Evolutionary conservation across 306 rosid genomes (phyloP), one percentile per base, ranked within the genome.

Genomic region (Vigna reflexopilosa): DNA sequence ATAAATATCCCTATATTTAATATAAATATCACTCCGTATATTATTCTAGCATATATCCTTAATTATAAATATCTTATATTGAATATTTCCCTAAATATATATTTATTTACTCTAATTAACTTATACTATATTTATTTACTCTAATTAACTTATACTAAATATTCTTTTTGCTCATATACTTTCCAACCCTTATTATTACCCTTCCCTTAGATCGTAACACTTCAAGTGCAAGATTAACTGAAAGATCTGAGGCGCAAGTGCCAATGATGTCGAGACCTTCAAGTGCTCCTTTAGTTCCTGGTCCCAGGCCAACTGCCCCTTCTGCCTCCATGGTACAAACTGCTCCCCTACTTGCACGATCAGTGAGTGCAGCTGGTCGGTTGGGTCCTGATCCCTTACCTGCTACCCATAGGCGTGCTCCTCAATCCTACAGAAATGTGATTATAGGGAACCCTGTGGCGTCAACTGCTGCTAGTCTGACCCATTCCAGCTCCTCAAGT

Each of bases 381-480:
- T 87, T 96, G 88, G 97, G 98, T 63, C 97, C 97, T 48, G 98
- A 93, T 54, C 88, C 93, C 16, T 84, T 93, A 2, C 87, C 96
- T 57, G 91, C 94, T 34, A 87, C 94, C 57, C 94, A 85, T 71
- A 88, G 98, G 83, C 85, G 84, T 66, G 81, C 79, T 81, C 96
- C 93, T 44, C 99, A 89, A 83, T 96, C 99, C 40, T 96, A 96
- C 78, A 87, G 97, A 82, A 93, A 96, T 86, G 99, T 93, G 75
- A 96, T 93, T 36, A 80, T 93, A 70, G 98, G 97, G 71, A 96
- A 90, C 86, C 88, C 85, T 70, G 89, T 82, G 47, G 70, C 86
- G 16, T 70, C 91, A 15, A 78, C 86, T 76, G 85, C 89, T 50
- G 85, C 91, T 58, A 89, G 83, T 84, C 81, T 81, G 36, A 48